These are phyloP conservation scores for Microthyrium microscopicum DNA, from an alignment of 2,329 filamentous ascomycete genomes.

Conservation along the genomic window DNA sequence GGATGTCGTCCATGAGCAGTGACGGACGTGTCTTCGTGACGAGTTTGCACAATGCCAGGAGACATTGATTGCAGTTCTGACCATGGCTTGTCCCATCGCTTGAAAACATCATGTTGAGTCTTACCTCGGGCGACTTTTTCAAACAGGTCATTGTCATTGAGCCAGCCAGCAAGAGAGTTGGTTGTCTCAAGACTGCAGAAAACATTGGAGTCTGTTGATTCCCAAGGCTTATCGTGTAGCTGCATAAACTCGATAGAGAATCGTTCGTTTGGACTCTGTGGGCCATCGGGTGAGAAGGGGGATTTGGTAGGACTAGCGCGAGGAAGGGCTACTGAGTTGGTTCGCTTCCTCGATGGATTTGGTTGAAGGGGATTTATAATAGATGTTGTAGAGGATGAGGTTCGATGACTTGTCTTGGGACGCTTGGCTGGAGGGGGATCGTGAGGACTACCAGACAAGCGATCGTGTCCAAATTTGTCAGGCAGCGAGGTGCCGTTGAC, in stretches of 20 bases:
- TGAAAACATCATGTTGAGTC: slow-evolving; percentile 53
- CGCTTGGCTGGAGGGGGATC: slow-evolving; percentile 56
- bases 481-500: slow-evolving; percentile 47
- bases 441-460: slow-evolving; percentile 32
- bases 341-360: slow-evolving; percentile 49
- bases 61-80: slow-evolving; percentile 35
- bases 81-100: slow-evolving; percentile 36
- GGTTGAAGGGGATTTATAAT: slow-evolving; percentile 42
- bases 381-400: slow-evolving; percentile 57
- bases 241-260: slow-evolving; percentile 63
- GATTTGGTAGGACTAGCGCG: slow-evolving; percentile 63
- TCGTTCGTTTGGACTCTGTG: slow-evolving; percentile 47
- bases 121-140: slow-evolving; percentile 48
- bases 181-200: slow-evolving; percentile 62
- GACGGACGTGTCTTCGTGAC: slow-evolving; percentile 31
- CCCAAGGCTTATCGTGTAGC: slow-evolving; percentile 48
- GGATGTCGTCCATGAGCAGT: slow-evolving; percentile 40
- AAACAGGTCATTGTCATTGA: slow-evolving; percentile 55
- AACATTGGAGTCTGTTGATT: slow-evolving; percentile 53
- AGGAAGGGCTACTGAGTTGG: slow-evolving; percentile 38
- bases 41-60: slow-evolving; percentile 35
- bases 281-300: slow-evolving; percentile 40
- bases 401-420: slow-evolving; percentile 58
- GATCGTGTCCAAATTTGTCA: slow-evolving; percentile 36
- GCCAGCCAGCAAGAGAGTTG: slow-evolving; percentile 60